These are phyloP conservation scores for Asterochloris erici DNA, from an alignment of 139 green algal genomes.

Conservation along the genomic window DNA sequence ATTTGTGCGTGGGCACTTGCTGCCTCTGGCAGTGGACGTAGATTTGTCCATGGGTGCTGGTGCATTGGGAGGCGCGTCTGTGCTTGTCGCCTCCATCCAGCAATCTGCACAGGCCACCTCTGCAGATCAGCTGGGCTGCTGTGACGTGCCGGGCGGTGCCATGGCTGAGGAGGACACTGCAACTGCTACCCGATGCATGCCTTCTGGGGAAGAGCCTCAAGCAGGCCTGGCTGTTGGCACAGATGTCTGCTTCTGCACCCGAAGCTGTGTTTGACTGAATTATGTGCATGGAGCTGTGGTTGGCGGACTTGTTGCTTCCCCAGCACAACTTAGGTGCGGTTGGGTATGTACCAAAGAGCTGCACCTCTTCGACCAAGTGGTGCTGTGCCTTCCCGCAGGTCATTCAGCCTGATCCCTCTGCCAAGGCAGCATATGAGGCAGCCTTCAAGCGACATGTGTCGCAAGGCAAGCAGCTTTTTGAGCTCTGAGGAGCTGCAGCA, in stretches of 20 bases:
- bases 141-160: too few relatives aligned
- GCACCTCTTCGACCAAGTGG: background rate
- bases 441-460: constrained; percentile 41
- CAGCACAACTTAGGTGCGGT: background rate
- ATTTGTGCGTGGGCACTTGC: background rate
- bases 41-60: too few relatives aligned
- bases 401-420: constrained; percentile 34
- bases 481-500: background rate
- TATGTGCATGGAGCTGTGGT: background rate
- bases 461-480: constrained; percentile 31
- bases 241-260: background rate
- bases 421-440: constrained; percentile 37
- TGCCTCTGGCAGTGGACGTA: background rate
- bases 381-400: constrained; percentile 16
- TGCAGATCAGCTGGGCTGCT: background rate
- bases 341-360: background rate
- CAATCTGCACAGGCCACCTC: background rate
- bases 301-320: background rate
- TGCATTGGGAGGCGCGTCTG: background rate
- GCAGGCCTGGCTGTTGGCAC: background rate
- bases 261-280: background rate
- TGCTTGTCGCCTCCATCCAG: background rate
- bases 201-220: too few relatives aligned
- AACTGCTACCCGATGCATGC: background rate
- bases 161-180: background rate